These are phyloP conservation scores for Trichoderma harzianum DNA, from an alignment of 2,329 filamentous ascomycete genomes.

Conservation along the genomic window DNA sequence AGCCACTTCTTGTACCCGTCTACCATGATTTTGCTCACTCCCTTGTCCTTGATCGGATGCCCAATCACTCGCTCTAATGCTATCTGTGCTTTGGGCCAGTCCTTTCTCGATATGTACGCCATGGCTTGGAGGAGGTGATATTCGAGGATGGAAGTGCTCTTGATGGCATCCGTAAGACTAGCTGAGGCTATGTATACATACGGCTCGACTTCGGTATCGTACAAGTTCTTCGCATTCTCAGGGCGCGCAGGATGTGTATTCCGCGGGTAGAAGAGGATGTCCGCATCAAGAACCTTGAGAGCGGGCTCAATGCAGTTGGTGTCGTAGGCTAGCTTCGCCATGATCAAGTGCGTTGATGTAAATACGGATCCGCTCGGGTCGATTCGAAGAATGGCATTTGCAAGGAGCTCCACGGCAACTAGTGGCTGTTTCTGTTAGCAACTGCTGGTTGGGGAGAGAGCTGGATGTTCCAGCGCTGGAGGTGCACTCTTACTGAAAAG, in stretches of 20 bases:
- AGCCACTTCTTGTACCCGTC: conserved; percentile 93
- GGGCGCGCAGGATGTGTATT: conserved; percentile 37
- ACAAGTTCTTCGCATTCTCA: conserved; percentile 39
- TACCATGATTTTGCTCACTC: conserved; percentile 73
- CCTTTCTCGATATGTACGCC: conserved; percentile 57
- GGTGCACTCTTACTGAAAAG: conserved; percentile 39
- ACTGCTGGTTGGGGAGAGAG: conserved; percentile 11
- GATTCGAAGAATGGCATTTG: conserved; percentile 58
- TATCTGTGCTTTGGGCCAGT: conserved; percentile 61
- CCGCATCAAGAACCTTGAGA: conserved; percentile 60
- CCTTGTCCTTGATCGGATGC: conserved; percentile 60
- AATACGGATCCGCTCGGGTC: conserved; percentile 65
- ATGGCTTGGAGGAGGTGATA: conserved; percentile 66
- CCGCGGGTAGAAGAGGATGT: conserved; percentile 62
- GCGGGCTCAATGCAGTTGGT: conserved; percentile 51
- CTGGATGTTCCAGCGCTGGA: not conserved
- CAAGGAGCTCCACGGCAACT: conserved; percentile 44
- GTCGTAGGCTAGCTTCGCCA: conserved; percentile 58
- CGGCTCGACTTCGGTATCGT: conserved; percentile 45
- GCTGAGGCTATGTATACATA: conserved; percentile 59
- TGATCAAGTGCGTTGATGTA: conserved; percentile 58
- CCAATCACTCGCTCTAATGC: conserved; percentile 65
- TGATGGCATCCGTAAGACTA: conserved; percentile 52
- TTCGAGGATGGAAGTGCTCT: conserved; percentile 54
- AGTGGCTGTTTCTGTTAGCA: conserved; percentile 37